Base-by-base conservation (phyloP, 371 early-diverging fungal species). In the Rhizomucor miehei region DNA sequence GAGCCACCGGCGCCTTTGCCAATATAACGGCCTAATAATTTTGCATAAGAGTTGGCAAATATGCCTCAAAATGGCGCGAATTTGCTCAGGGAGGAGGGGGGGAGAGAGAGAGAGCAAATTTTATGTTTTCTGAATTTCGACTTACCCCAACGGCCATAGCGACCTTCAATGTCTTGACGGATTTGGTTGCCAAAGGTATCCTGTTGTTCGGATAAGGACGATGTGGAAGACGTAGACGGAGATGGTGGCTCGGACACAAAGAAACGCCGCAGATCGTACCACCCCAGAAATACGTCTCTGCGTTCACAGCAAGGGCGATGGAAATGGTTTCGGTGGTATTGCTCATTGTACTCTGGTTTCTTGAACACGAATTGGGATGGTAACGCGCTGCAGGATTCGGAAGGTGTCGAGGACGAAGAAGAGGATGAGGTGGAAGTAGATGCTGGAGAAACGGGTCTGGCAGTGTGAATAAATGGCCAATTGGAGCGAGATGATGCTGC, bases 1-100 rank as follows among this genome's bases (percentile, higher is more conserved):
- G 86, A 85, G 16, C 91, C 91, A 25, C 89, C 89, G 9, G 88
- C 84, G 29, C 89, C 91, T 48, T 82, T 78, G 39, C 91, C 91
- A 24, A 90, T 81, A 50, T 85, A 82, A 53, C 81, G 84, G 48
- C 82, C 82, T 63, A 66, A 45, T 21, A 57, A 21, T 36, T 14
- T 41, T 16, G 14, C n/a, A 12, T 43, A 20, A 56, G 40, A 20
- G 39, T n/a, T 21, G 25, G 34, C 44, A 56, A 56, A 57, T 46
- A 57, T 57, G 57, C 57, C 57, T 57, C 57, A 57, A 57, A 57
- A 54, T 54, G 54, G 38, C 54, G 54, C 54, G 54, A 29, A 29
- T 29, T 29, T 29, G 29, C 29, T 29, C 29, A 29, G 29, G 29
- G 29, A 29, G 29, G 29, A 8, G 29, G 29, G 8, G 29, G 29